Base-by-base conservation (phyloP, 2,329 filamentous ascomycete genomes). In the Fusarium hainanense region DNA sequence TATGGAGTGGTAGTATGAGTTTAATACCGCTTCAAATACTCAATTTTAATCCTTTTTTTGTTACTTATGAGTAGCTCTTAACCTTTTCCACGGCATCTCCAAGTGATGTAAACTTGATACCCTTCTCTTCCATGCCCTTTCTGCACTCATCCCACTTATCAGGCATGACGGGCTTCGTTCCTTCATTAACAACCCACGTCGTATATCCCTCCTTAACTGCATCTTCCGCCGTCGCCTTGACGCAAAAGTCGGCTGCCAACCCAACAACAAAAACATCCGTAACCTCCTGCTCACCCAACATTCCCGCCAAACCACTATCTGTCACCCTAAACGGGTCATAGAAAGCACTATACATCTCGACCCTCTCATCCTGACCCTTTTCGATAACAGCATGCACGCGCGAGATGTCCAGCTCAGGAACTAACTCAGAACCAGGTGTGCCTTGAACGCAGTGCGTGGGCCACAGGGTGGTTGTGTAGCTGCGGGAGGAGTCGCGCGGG, bases 331-430 rank as follows among this genome's bases (percentile, higher is more conserved):
- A 95, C 0, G 93, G 92, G 76, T 94, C 92, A 65, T 91, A 90
- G 75, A 99, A 98, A 1, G 91, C 94, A 66, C 92, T 95, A 81
- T 98, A 98, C 92, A 98, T 97, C 80, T 99, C 96, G 3, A 97
- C 87, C 46, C 87, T 83, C 46, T 84, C 78, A 76, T 93, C 86
- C 76, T 85, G 87, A 13, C 96, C 96, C 82, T 99, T 99, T 71
- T 92, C 87, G 16, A 98, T 81, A 28, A 93, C 82, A 37, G 80
- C 73, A 71, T 95, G 86, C n/a, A 97, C 71, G 18, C 83, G 84
- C 10, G 76, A 74, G 16, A 77, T 63, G 51, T 93, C 83, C 2
- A 98, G 85, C 76, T 94, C 93, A 0, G 90, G 86, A 9, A 96
- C 85, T 23, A 98, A 83, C 51, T 89, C 86, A 0, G 92, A 90